phyloP scores from a whole-genome alignment of 2,329 filamentous ascomycete species.

The Nemania sp. region DNA sequence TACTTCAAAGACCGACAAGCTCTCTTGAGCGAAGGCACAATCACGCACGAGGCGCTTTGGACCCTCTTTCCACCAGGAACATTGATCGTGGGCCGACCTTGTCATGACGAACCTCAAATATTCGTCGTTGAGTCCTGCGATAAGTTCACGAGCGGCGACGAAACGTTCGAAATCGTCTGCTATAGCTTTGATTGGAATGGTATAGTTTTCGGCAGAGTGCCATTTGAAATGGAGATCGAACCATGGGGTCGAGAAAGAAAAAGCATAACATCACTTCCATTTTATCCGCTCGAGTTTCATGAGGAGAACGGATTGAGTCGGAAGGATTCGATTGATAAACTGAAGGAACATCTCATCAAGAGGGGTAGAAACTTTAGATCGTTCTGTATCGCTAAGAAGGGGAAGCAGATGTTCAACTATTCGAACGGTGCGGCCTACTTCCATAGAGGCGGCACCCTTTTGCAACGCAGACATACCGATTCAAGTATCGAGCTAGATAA shows the following conservation, averaged over 20 bases:
- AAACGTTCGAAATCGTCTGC: constrained; percentile 8
- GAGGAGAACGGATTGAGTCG: constrained; percentile 18
- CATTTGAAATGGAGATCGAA: constrained; percentile 9
- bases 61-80: constrained; percentile 26
- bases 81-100: constrained; percentile 20
- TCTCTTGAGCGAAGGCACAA: constrained; percentile 12
- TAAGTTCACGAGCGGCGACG: neutral
- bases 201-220: constrained; percentile 9
- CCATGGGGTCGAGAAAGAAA: constrained; percentile 17
- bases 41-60: constrained; percentile 23
- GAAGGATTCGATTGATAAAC: constrained; percentile 5
- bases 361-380: constrained; percentile 10
- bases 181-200: constrained; percentile 25
- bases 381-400: constrained; percentile 15
- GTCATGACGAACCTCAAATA: constrained; percentile 21
- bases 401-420: constrained; percentile 32
- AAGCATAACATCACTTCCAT: constrained; percentile 22
- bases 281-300: constrained; percentile 20
- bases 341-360: constrained; percentile 17
- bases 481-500: neutral
- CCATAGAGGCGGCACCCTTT: constrained; percentile 15
- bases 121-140: constrained; percentile 17
- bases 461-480: constrained; percentile 12
- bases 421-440: constrained; percentile 23
- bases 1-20: constrained; percentile 24